Percentiles rank a stretch among this genome's conserved stretches.
Evolutionary conservation across 345 rosid genomes (phyloP).

Genomic region (Hypericum androsaemum): DNA sequence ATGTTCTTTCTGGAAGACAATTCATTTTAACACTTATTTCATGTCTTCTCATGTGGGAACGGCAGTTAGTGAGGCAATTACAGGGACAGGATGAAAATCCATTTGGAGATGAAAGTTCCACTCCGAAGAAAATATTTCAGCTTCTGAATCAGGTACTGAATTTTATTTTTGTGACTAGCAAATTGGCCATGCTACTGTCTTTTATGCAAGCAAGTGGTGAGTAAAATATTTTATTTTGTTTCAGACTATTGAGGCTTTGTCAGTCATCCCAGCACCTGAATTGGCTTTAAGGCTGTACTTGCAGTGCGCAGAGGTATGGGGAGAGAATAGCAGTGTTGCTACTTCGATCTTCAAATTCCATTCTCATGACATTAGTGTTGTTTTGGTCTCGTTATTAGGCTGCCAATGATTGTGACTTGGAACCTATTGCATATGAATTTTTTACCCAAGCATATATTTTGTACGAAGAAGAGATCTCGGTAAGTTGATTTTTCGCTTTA

Average conservation of each 20-base stretch:
- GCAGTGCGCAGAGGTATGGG: slow-evolving; percentile 94
- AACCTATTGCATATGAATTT: slow-evolving; percentile 95
- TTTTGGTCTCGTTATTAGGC: slow-evolving; percentile 43
- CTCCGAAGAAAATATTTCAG: slow-evolving; percentile 87
- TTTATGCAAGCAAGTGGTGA: too few relatives aligned
- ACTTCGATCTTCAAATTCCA: neutral
- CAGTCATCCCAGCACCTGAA: slow-evolving; percentile 75
- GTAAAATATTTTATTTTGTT: slow-evolving; percentile 4
- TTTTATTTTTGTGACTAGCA: neutral
- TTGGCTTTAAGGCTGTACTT: slow-evolving; percentile 74
- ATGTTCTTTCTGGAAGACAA: too few relatives aligned
- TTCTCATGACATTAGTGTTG: slow-evolving; percentile 2
- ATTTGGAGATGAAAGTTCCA: slow-evolving; percentile 66
- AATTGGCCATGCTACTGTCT: too few relatives aligned
- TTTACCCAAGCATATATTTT: slow-evolving; percentile 98
- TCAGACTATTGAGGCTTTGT: slow-evolving; percentile 78
- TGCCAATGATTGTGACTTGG: slow-evolving; percentile 90
- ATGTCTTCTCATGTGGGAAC: slow-evolving; percentile 4
- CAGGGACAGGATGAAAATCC: slow-evolving; percentile 95
- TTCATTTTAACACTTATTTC: neutral
- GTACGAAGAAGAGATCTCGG: slow-evolving; percentile 95
- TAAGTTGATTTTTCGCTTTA: slow-evolving; percentile 31
- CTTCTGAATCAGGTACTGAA: slow-evolving; percentile 64
- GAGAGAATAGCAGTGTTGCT: slow-evolving; percentile 3
- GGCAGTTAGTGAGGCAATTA: slow-evolving; percentile 70